Evolutionary conservation across 2,329 filamentous ascomycete genomes (phyloP).

Genomic region (Helotiales sp.): DNA sequence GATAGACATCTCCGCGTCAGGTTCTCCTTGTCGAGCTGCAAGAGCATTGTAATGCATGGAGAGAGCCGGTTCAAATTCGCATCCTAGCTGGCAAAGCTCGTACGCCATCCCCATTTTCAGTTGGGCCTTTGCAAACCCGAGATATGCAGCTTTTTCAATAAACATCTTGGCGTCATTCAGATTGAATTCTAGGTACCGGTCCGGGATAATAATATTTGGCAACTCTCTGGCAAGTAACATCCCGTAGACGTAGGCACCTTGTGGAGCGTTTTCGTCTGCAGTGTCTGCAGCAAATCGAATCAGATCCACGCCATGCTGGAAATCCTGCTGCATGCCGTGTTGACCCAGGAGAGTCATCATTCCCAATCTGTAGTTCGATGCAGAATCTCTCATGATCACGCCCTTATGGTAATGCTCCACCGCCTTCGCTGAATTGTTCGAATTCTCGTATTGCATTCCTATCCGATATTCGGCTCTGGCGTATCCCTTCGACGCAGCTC

Average conservation of each 20-base stretch:
- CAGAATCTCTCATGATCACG: slow-evolving; percentile 81
- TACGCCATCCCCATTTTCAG: slow-evolving; percentile 97
- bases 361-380: slow-evolving; percentile 82
- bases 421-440: slow-evolving; percentile 89
- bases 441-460: slow-evolving; percentile 97
- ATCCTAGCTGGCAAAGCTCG: slow-evolving; percentile 90
- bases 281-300: slow-evolving; percentile 83
- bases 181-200: slow-evolving; percentile 71
- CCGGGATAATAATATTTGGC: slow-evolving; percentile 85
- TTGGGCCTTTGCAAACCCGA: slow-evolving; percentile 95
- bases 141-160: slow-evolving; percentile 94
- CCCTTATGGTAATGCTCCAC: slow-evolving; percentile 89
- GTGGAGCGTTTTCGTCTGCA: slow-evolving; percentile 94
- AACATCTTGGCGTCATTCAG: slow-evolving; percentile 78
- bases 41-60: slow-evolving; percentile 96
- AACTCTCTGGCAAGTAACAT: slow-evolving; percentile 92
- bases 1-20: slow-evolving; percentile 93
- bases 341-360: slow-evolving; percentile 98
- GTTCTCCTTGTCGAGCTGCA: slow-evolving; percentile 87
- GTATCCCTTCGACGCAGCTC: slow-evolving; percentile 86
- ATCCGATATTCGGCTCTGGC: slow-evolving; percentile 92
- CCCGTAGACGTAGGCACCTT: slow-evolving; percentile 93
- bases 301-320: slow-evolving; percentile 75
- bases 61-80: slow-evolving; percentile 90
- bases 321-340: slow-evolving; percentile 87